Evolutionary conservation across 1,284 basidiomycete genomes (phyloP), one percentile per base, ranked within the genome.

Genomic region (Phenoliferia sp.): DNA sequence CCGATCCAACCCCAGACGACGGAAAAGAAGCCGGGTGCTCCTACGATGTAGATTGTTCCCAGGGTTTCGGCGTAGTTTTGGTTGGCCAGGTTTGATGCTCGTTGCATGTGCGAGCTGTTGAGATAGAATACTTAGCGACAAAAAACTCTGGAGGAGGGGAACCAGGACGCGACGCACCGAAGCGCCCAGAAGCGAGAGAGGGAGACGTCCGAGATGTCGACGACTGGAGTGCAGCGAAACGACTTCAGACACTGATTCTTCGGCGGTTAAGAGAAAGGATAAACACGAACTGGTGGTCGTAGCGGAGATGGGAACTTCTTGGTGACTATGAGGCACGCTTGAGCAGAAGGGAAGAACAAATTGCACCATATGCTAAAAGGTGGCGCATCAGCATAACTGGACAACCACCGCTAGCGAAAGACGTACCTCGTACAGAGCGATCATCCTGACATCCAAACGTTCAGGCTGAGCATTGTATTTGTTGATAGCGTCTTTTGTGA

Each of bases 1-100:
- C 88, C 89, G 74, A 90, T 82, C 89, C 88, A 90, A 26, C 82
- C 83, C 89, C 89, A 90, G 2, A 67, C 62, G 39, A 29, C 36
- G 19, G 36, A 56, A 36, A 56, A 65, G 56, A 89, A 91, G 0
- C 84, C 80, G 0, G 90, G 90, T 0, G 88, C 85, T 69, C 90
- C 90, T 55, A 91, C 85, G 63, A 91, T 80, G 29, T 83, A 86
- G 69, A 75, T 74, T 36, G 63, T 66, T 65, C 75, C 76, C 33
- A 78, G 72, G 0, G 77, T 78, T 77, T 91, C 89, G 2, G 54
- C 54, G 28, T 55, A 55, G 4, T 16, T 22, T 9, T 17, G 87
- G 87, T 0, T 89, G 1, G 87, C 88, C 59, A 91, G 82, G 19
- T 81, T 82, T 26, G 87, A 87, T 0, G 89, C 87, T 74, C 90